These are phyloP conservation scores for Pisolithus tinctorius DNA, from an alignment of 768 basidiomycete genomes.

Conservation along the genomic window DNA sequence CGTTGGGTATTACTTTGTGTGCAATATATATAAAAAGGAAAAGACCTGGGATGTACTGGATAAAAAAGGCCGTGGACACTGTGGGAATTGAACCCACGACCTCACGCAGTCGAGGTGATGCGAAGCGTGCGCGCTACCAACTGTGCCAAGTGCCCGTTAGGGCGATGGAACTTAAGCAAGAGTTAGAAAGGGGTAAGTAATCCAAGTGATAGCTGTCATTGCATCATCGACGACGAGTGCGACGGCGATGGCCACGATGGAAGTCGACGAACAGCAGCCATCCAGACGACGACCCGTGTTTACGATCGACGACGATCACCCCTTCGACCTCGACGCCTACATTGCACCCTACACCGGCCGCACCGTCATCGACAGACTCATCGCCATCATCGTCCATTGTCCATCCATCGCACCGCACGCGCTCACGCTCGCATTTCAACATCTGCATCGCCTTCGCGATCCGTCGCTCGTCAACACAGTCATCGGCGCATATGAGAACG, in stretches of 20 bases:
- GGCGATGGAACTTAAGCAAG: too few species aligned
- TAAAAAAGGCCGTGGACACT: conserved; percentile 20
- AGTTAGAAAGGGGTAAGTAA: too few species aligned
- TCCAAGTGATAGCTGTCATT: too few species aligned
- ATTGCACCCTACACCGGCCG: conserved; percentile 75
- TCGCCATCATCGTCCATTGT: conserved; percentile 57
- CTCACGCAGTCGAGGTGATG: conserved; percentile 22
- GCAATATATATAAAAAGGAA: too few species aligned
- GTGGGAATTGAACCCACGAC: conserved; percentile 30
- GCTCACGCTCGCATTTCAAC: conserved; percentile 55
- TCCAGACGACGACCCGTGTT: conserved; percentile 26
- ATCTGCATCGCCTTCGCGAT: conserved; percentile 66
- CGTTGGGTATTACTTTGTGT: too few species aligned
- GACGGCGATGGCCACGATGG: too few species aligned
- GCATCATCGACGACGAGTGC: too few species aligned
- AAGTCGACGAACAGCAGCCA: too few species aligned
- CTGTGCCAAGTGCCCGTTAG: conserved; percentile 25
- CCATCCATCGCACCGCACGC: conserved; percentile 71
- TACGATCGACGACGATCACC: conserved; percentile 69
- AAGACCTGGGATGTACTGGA: too few species aligned
- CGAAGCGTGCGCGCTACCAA: conserved; percentile 30
- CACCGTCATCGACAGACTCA: conserved; percentile 68
- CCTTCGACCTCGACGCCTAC: conserved; percentile 83
- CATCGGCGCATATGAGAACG: conserved; percentile 49
- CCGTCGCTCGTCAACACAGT: conserved; percentile 48